These are phyloP conservation scores for Coemansia sp. DNA, from an alignment of 192 early-diverging fungal species.

Conservation along the genomic window DNA sequence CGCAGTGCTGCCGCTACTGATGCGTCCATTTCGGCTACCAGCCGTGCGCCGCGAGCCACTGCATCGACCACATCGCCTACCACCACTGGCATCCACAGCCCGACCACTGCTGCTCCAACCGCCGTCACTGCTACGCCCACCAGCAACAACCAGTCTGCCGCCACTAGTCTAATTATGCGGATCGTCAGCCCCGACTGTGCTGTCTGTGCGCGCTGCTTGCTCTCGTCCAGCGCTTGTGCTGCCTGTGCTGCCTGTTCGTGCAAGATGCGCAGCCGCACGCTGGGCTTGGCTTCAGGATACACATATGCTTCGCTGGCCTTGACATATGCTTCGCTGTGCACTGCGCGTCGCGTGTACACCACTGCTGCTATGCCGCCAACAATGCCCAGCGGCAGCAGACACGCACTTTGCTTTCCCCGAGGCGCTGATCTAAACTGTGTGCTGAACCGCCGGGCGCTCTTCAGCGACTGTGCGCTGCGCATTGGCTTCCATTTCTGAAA, in stretches of 20 bases:
- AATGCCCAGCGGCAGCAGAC: constrained; percentile 18
- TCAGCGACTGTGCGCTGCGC: neutral
- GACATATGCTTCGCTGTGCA: constrained; percentile 23
- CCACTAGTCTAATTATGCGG: constrained; percentile 42
- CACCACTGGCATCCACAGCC: constrained; percentile 57
- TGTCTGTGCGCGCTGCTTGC: neutral
- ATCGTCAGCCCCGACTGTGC: constrained; percentile 8
- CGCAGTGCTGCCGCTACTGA: constrained; percentile 33
- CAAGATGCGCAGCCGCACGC: constrained; percentile 33
- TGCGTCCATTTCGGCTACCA: constrained; percentile 13
- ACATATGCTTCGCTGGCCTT: neutral
- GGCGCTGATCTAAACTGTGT: neutral
- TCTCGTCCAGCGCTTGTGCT: constrained; percentile 12
- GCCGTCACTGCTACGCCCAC: constrained; percentile 57
- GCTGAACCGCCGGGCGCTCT: neutral
- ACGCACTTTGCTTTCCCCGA: neutral
- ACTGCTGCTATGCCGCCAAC: constrained; percentile 25
- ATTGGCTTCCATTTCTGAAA: neutral
- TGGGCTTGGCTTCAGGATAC: constrained; percentile 7
- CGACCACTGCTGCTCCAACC: constrained; percentile 58
- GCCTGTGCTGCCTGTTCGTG: constrained; percentile 30
- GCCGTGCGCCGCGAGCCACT: constrained; percentile 44
- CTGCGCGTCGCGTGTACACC: constrained; percentile 11
- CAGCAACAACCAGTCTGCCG: constrained; percentile 58
- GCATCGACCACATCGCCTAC: constrained; percentile 61